Evolutionary conservation across 2,329 filamentous ascomycete species (phyloP).

Genomic region (Xylaria polymorpha): DNA sequence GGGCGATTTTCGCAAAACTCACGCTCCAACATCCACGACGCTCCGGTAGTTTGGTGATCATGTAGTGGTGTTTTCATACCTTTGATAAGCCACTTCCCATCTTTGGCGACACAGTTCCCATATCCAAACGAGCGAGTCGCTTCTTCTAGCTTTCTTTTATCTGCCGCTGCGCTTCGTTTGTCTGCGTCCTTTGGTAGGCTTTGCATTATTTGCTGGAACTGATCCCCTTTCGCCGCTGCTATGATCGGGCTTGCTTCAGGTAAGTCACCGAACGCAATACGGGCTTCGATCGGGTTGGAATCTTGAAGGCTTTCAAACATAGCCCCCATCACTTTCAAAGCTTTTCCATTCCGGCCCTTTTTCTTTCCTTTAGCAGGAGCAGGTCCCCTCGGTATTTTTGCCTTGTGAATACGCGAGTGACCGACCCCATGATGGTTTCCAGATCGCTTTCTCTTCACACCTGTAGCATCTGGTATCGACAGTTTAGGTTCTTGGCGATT

Average conservation of each 20-base stretch:
- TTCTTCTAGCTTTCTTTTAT: conserved; percentile 19
- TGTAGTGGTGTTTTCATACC: conserved; percentile 27
- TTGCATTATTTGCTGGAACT: conserved; percentile 30
- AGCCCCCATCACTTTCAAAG: conserved; percentile 8
- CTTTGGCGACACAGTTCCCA: conserved; percentile 15
- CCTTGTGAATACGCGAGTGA: neutral
- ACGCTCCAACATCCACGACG: conserved; percentile 30
- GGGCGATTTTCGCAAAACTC: conserved; percentile 25
- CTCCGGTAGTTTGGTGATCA: conserved; percentile 29
- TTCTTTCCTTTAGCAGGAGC: neutral
- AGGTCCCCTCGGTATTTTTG: neutral
- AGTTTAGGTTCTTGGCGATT: conserved; percentile 8
- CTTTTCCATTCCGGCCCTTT: neutral
- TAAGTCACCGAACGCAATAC: conserved; percentile 24
- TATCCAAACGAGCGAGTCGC: conserved; percentile 28
- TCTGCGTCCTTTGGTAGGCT: neutral
- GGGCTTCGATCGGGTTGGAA: conserved; percentile 27
- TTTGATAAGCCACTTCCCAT: conserved; percentile 33
- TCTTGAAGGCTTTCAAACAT: conserved; percentile 18
- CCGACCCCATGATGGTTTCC: neutral
- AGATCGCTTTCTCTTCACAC: conserved; percentile 24
- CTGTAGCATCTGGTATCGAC: neutral
- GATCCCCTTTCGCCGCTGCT: conserved; percentile 19
- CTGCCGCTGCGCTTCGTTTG: neutral
- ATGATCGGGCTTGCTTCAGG: conserved; percentile 13